phyloP scores from a whole-genome alignment of 2,329 filamentous ascomycete genomes.

The Epicoccum sorghinum region DNA sequence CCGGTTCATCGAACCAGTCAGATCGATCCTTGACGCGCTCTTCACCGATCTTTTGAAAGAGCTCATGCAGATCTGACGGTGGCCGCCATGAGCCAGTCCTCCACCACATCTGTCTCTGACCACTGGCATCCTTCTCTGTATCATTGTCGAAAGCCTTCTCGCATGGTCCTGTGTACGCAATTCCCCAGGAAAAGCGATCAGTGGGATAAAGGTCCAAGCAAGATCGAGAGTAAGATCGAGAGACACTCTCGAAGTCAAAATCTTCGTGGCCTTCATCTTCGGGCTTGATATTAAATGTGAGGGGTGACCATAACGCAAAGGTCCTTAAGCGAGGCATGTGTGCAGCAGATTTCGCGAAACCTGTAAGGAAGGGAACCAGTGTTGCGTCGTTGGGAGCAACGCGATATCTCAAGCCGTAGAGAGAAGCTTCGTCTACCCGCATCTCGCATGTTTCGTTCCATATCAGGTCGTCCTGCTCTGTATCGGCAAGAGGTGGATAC shows the following conservation, averaged over 20 bases:
- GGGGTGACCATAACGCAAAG: constrained; percentile 15
- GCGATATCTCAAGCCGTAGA: neutral
- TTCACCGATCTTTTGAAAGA: constrained; percentile 3
- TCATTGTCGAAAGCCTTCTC: neutral
- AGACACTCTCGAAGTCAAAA: neutral
- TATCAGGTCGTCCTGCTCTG: neutral
- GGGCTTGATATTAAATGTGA: constrained; percentile 1
- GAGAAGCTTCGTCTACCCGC: no score
- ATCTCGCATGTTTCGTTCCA: no score
- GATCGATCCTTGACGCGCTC: neutral
- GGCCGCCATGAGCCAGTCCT: constrained; percentile 16
- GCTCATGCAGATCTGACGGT: constrained; percentile 10
- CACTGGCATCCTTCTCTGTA: neutral
- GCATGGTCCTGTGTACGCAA: constrained; percentile 2
- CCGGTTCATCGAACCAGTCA: constrained; percentile 3
- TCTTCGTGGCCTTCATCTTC: neutral
- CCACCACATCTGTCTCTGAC: constrained; percentile 9
- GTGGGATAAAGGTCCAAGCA: no score
- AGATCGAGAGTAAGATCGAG: neutral
- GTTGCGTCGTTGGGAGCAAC: constrained; percentile 18
- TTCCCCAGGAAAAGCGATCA: constrained; percentile 10
- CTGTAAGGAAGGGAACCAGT: constrained; percentile 17
- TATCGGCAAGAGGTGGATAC: constrained; percentile 19
- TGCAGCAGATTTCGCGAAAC: constrained; percentile 24
- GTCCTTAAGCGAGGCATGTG: constrained; percentile 18